Evolutionary conservation across 2,329 filamentous ascomycete genomes (phyloP).

Genomic region (Botrytis fabae): DNA sequence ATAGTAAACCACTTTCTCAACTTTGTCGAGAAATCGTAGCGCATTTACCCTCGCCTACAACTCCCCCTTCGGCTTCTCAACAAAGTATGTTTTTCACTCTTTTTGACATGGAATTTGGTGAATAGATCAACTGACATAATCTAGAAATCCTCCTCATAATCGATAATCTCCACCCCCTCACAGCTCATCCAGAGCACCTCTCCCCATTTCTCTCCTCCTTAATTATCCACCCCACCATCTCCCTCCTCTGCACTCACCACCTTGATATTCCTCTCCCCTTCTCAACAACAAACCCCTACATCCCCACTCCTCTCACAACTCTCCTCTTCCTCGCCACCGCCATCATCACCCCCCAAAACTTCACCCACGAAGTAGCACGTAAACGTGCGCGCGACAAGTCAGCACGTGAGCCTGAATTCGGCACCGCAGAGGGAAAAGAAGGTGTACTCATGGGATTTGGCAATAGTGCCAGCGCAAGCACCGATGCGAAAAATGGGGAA

Average conservation of each 20-base stretch:
- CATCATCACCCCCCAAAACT: slow-evolving; percentile 70
- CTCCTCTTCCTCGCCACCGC: slow-evolving; percentile 87
- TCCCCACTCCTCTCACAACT: slow-evolving; percentile 68
- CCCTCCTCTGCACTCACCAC: slow-evolving; percentile 80
- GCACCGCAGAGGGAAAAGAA: slow-evolving; percentile 73
- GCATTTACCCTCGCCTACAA: slow-evolving; percentile 42
- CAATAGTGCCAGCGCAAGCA: slow-evolving; percentile 22
- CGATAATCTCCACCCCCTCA: slow-evolving; percentile 73
- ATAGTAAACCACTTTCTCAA: slow-evolving; percentile 56
- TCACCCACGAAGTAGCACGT: slow-evolving; percentile 71
- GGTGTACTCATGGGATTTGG: slow-evolving; percentile 65
- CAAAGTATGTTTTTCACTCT: slow-evolving; percentile 44
- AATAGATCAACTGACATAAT: neutral
- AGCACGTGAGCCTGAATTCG: slow-evolving; percentile 73
- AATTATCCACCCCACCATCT: slow-evolving; percentile 64
- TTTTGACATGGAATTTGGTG: too few relatives aligned
- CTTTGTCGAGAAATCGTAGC: slow-evolving; percentile 62
- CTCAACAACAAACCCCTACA: slow-evolving; percentile 52
- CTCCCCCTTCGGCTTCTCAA: slow-evolving; percentile 18
- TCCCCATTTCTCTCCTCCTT: slow-evolving; percentile 69
- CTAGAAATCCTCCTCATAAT: slow-evolving; percentile 74
- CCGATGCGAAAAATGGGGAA: slow-evolving; percentile 45
- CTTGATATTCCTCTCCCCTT: slow-evolving; percentile 65
- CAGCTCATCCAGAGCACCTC: slow-evolving; percentile 56
- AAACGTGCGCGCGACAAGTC: slow-evolving; percentile 77